phyloP scores from a whole-genome alignment of 108 stramenopile genomes.

The Pseudonitzschia pungens region DNA sequence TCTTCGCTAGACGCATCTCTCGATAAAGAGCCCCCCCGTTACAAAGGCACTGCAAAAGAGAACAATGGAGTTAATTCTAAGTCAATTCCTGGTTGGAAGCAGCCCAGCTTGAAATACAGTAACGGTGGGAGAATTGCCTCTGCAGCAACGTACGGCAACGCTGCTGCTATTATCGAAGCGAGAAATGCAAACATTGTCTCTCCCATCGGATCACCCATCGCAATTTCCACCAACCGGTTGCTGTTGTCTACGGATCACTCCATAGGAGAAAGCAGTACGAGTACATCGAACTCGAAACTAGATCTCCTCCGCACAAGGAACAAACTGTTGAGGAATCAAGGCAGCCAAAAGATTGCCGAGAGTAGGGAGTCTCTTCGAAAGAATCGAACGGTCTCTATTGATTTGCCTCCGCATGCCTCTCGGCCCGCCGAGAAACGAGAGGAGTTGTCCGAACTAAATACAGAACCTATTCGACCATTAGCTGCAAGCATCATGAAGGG shows the following conservation, averaged over 20 bases:
- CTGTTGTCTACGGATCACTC: background rate
- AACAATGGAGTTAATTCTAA: background rate
- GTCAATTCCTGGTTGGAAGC: background rate
- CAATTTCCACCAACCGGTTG: background rate
- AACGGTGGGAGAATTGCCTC: background rate
- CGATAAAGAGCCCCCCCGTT: background rate
- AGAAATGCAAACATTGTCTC: background rate
- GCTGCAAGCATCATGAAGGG: background rate
- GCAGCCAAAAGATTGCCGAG: constrained; percentile 7
- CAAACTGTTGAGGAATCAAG: background rate
- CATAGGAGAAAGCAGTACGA: background rate
- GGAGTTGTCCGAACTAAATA: background rate
- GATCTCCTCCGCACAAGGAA: background rate
- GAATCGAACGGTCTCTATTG: background rate
- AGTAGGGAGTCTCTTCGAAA: constrained; percentile 1
- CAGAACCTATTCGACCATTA: background rate
- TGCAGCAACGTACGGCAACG: background rate
- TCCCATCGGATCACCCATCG: background rate
- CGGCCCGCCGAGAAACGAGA: background rate
- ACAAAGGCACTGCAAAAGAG: background rate
- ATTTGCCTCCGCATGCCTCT: background rate
- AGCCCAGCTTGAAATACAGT: background rate
- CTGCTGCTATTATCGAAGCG: background rate
- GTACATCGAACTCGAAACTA: background rate
- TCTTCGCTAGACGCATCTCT: background rate